A percentile compares a stretch with the other conserved stretches of the same genome.
These are phyloP conservation scores for Dactylellina sp. DNA, from an alignment of 2,329 filamentous ascomycete species.

Conservation along the genomic window DNA sequence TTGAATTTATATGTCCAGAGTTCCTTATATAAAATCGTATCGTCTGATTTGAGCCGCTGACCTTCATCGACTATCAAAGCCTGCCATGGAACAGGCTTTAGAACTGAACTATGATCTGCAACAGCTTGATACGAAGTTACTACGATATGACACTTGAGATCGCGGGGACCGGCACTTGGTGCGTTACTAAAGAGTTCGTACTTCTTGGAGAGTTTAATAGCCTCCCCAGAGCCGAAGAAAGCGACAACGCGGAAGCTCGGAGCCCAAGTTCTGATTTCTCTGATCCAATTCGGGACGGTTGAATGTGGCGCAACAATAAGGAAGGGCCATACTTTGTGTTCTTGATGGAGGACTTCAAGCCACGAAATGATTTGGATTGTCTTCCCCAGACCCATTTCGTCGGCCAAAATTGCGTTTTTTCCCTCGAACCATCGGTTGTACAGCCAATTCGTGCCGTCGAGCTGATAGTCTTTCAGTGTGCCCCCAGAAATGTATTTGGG, in stretches of 20 bases:
- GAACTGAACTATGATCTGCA: conserved; percentile 75
- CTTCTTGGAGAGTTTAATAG: conserved; percentile 77
- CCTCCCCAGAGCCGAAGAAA: conserved; percentile 82
- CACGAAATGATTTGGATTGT: conserved; percentile 75
- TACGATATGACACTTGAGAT: conserved; percentile 88
- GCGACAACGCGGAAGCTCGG: conserved; percentile 88
- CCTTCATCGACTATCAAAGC: conserved; percentile 94
- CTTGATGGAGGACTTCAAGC: conserved; percentile 60
- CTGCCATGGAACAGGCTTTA: conserved; percentile 81
- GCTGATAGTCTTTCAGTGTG: conserved; percentile 90
- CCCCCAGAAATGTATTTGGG: conserved; percentile 80
- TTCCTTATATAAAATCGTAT: conserved; percentile 81
- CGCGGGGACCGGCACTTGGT: conserved; percentile 65
- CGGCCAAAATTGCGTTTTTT: conserved; percentile 89
- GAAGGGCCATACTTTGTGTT: conserved; percentile 85
- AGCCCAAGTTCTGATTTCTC: conserved; percentile 94
- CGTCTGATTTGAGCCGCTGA: conserved; percentile 93
- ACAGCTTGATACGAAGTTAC: conserved; percentile 95
- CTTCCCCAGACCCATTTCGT: conserved; percentile 98
- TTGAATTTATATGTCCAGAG: conserved; percentile 79
- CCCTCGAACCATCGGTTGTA: conserved; percentile 86
- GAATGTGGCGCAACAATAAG: conserved; percentile 93
- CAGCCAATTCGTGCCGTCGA: conserved; percentile 82
- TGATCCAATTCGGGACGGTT: conserved; percentile 85
- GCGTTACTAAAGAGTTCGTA: conserved; percentile 83